phyloP scores from a whole-genome alignment of 805 yeast genomes.

The Brettanomyces custersianus region DNA sequence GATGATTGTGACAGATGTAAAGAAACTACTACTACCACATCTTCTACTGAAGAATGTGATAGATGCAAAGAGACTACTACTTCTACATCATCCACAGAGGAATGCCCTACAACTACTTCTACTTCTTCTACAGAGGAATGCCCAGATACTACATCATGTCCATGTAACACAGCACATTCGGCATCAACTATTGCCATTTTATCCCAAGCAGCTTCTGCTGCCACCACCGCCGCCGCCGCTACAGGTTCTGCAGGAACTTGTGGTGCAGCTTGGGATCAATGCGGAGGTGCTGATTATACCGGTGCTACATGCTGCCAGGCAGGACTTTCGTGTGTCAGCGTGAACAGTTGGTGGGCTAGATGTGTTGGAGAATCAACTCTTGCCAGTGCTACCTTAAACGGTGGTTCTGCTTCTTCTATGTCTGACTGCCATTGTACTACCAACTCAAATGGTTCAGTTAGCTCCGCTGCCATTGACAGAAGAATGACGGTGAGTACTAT shows the following conservation, averaged over 20 bases:
- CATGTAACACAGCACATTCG: too few species aligned
- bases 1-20: slow-evolving; percentile 6
- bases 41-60: background rate
- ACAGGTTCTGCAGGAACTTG: slow-evolving; percentile 10
- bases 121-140: slow-evolving; percentile 1
- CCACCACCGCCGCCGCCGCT: slow-evolving; percentile 4
- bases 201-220: slow-evolving; percentile 1
- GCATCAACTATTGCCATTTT: slow-evolving; percentile 6
- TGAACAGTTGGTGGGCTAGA: slow-evolving; percentile 22
- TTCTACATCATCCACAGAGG: slow-evolving; percentile 5
- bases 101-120: slow-evolving; percentile 4
- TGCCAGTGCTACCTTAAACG: slow-evolving; percentile 4
- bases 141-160: background rate
- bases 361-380: slow-evolving; percentile 20
- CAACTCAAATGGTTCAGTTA: background rate
- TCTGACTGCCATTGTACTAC: background rate
- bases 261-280: slow-evolving; percentile 21
- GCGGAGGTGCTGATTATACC: slow-evolving; percentile 21
- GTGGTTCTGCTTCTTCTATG: background rate
- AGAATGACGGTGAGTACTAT: too few species aligned
- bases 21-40: slow-evolving; percentile 2
- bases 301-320: slow-evolving; percentile 21
- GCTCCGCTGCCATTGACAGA: background rate
- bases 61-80: slow-evolving; percentile 1
- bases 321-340: slow-evolving; percentile 16